phyloP scores from a whole-genome alignment of 805 yeast genomes.

The Starmerella tilneyi region DNA sequence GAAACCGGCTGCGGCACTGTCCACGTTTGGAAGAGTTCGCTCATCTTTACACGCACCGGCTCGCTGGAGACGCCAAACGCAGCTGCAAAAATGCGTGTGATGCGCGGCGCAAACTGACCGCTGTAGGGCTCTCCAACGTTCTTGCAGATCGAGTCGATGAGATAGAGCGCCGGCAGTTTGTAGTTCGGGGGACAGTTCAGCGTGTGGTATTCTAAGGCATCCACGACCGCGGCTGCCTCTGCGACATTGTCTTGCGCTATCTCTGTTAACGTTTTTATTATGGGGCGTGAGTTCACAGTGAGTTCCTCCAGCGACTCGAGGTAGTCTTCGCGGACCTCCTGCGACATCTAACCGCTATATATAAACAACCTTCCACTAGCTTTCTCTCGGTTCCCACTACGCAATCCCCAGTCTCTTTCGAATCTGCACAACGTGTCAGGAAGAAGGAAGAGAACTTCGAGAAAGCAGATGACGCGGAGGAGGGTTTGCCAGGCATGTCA shows the following conservation, averaged over 20 bases:
- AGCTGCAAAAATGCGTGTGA: slow-evolving; percentile 60
- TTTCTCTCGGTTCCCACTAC: too few species aligned
- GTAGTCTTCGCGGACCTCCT: slow-evolving; percentile 48
- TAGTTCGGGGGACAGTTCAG: slow-evolving; percentile 68
- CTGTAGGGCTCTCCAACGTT: slow-evolving; percentile 85
- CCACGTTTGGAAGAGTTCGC: slow-evolving; percentile 82
- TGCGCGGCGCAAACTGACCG: slow-evolving; percentile 57
- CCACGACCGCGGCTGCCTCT: slow-evolving; percentile 66
- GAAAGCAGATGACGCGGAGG: too few species aligned
- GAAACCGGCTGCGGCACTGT: slow-evolving; percentile 50
- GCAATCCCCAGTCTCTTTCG: too few species aligned
- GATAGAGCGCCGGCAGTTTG: slow-evolving; percentile 72
- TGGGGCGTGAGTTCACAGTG: slow-evolving; percentile 82
- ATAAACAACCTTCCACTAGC: background rate
- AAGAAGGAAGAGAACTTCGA: too few species aligned
- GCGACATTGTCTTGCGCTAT: slow-evolving; percentile 77
- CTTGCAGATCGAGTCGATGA: slow-evolving; percentile 84
- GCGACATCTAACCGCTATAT: slow-evolving; percentile 19
- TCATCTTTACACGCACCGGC: slow-evolving; percentile 58
- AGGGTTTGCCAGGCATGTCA: too few species aligned
- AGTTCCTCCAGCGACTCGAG: slow-evolving; percentile 59
- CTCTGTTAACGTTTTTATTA: slow-evolving; percentile 71
- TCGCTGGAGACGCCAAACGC: slow-evolving; percentile 75
- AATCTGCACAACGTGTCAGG: too few species aligned
- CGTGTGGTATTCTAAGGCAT: slow-evolving; percentile 65